Percentiles rank a stretch among this genome's conserved stretches.
Conservation (phyloP, 805 yeast species). For the Ogataea haglerorum region DNA sequence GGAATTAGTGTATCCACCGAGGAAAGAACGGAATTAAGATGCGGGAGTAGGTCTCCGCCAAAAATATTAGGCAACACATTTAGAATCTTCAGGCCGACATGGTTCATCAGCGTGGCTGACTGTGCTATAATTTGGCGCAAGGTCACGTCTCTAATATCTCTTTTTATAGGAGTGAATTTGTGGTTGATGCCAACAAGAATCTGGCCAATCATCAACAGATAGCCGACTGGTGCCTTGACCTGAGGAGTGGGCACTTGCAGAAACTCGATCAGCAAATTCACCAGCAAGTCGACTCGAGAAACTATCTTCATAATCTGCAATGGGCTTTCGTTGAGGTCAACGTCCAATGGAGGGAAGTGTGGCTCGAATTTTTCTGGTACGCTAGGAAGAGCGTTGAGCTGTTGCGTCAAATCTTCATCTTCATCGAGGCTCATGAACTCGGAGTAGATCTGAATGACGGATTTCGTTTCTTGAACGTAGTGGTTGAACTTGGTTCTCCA, state of each 20-base stretch:
- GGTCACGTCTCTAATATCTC: slow-evolving; percentile 55
- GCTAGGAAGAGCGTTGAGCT: slow-evolving; percentile 42
- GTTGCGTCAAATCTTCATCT: slow-evolving; percentile 46
- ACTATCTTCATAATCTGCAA: slow-evolving; percentile 49
- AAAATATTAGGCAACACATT: slow-evolving; percentile 34
- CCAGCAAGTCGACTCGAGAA: slow-evolving; percentile 45
- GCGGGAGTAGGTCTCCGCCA: slow-evolving; percentile 41
- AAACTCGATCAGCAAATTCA: slow-evolving; percentile 43
- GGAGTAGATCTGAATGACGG: slow-evolving; percentile 53
- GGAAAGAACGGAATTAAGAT: slow-evolving; percentile 47
- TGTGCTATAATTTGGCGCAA: slow-evolving; percentile 42
- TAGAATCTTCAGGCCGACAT: slow-evolving; percentile 43
- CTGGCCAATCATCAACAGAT: slow-evolving; percentile 49
- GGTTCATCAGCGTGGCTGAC: slow-evolving; percentile 44
- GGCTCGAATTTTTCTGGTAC: slow-evolving; percentile 24
- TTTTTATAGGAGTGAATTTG: slow-evolving; percentile 51
- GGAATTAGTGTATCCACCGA: slow-evolving; percentile 60
- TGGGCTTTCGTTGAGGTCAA: slow-evolving; percentile 57
- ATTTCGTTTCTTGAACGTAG: slow-evolving; percentile 50
- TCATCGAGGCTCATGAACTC: slow-evolving; percentile 56
- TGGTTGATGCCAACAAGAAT: slow-evolving; percentile 52
- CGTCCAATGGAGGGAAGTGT: slow-evolving; percentile 46
- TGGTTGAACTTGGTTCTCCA: slow-evolving; percentile 47
- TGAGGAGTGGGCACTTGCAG: slow-evolving; percentile 52
- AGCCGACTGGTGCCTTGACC: slow-evolving; percentile 57